A percentile compares a stretch with the other conserved stretches of the same genome.
phyloP scores from a whole-genome alignment of 495 filamentous ascomycete species.

The Trichocladium antarcticum region DNA sequence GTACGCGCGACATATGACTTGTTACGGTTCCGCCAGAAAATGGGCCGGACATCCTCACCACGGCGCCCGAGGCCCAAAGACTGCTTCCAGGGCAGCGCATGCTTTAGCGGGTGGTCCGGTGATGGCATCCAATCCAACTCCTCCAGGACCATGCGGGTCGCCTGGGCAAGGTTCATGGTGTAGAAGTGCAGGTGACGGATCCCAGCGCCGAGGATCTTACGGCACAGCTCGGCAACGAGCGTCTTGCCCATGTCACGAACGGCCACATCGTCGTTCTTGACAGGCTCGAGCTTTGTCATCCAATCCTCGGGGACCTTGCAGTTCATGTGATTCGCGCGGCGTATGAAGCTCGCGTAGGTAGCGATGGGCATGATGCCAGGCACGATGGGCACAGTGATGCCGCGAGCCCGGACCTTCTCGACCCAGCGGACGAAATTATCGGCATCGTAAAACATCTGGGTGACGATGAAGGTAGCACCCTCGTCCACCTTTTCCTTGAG shows the following conservation, averaged over 20 bases:
- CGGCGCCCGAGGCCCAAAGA: slow-evolving; percentile 80
- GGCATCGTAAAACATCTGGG: slow-evolving; percentile 98
- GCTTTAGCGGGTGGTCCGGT: slow-evolving; percentile 61
- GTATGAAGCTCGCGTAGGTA: slow-evolving; percentile 82
- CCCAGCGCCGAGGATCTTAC: slow-evolving; percentile 65
- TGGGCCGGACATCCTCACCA: slow-evolving; percentile 91
- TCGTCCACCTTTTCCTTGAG: slow-evolving; percentile 97
- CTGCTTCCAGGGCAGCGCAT: slow-evolving; percentile 86
- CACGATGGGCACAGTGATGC: slow-evolving; percentile 82
- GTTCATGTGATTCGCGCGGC: slow-evolving; percentile 81
- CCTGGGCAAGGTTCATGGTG: slow-evolving; percentile 97
- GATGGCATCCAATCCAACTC: slow-evolving; percentile 74
- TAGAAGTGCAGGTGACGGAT: slow-evolving; percentile 94
- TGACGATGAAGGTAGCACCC: slow-evolving; percentile 85
- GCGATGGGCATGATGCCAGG: slow-evolving; percentile 99
- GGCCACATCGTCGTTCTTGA: slow-evolving; percentile 92
- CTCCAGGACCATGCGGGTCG: slow-evolving; percentile 86
- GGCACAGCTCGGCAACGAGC: slow-evolving; percentile 86
- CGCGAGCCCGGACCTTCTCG: slow-evolving; percentile 65
- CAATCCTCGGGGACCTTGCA: slow-evolving; percentile 70
- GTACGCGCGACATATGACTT: slow-evolving; percentile 90
- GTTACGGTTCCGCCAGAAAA: slow-evolving; percentile 98
- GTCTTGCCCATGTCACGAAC: slow-evolving; percentile 84
- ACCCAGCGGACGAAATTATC: slow-evolving; percentile 93
- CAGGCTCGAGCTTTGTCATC: slow-evolving; percentile 71